Conservation (phyloP, 352 stramenopile genomes). For the Paralagenidium karlingii region DNA sequence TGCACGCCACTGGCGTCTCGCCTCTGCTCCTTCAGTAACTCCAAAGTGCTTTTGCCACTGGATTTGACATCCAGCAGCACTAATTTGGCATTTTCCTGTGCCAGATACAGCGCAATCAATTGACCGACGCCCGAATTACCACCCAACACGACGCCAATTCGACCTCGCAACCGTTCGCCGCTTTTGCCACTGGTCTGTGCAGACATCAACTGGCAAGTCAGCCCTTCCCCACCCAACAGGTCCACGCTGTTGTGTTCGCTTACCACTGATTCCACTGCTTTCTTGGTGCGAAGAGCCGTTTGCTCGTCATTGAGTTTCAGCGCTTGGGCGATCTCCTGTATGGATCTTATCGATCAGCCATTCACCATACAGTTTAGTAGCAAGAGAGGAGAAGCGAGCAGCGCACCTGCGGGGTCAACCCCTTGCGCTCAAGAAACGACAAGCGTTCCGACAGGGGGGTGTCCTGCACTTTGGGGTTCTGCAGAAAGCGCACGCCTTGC, state of each 20-base stretch:
- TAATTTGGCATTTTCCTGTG: conserved; percentile 48
- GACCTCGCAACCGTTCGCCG: conserved; percentile 34
- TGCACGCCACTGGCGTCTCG: conserved; percentile 15
- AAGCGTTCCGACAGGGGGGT: conserved; percentile 59
- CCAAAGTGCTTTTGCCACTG: conserved; percentile 3
- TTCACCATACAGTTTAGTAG: neutral
- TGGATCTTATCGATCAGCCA: too few species aligned
- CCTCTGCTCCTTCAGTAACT: too few species aligned
- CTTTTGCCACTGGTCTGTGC: conserved; percentile 34
- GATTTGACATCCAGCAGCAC: conserved; percentile 25
- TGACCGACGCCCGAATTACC: conserved; percentile 44
- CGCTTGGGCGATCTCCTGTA: conserved; percentile 42
- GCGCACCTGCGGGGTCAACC: conserved; percentile 26
- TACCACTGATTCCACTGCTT: conserved; percentile 55
- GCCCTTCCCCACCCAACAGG: neutral
- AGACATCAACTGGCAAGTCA: neutral
- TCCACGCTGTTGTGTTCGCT: neutral
- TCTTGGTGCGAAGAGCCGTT: conserved; percentile 23
- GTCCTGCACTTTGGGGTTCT: conserved; percentile 64
- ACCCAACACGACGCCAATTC: conserved; percentile 46
- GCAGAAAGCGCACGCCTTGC: conserved; percentile 65
- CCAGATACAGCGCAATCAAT: conserved; percentile 42
- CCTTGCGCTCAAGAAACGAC: conserved; percentile 68
- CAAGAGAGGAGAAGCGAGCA: neutral
- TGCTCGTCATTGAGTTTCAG: conserved; percentile 60